A percentile compares a stretch with the other conserved stretches of the same genome.
phyloP scores from a whole-genome alignment of 2,329 filamentous ascomycete genomes.

The Elsinoe batatas region DNA sequence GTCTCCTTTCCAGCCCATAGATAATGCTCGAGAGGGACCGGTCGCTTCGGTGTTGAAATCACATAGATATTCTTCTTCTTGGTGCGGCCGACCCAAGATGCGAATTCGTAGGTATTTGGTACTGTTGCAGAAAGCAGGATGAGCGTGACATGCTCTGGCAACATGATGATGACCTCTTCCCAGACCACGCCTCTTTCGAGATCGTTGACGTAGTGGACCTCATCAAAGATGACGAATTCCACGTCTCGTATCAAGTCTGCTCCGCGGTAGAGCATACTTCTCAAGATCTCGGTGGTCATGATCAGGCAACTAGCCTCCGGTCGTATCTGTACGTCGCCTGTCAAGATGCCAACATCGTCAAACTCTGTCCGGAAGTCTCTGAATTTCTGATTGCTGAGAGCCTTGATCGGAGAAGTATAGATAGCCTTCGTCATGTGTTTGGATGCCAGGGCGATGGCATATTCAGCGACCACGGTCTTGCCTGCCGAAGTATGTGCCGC shows the following conservation, averaged over 20 bases:
- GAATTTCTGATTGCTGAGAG: conserved; percentile 97
- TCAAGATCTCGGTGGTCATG: conserved; percentile 97
- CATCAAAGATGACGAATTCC: conserved; percentile 97
- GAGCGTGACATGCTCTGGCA: conserved; percentile 90
- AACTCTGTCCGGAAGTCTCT: conserved; percentile 85
- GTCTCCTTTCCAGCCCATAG: conserved; percentile 91
- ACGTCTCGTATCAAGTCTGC: conserved; percentile 94
- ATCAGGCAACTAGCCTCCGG: conserved; percentile 96
- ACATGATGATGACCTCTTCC: conserved; percentile 99
- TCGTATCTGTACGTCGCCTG: conserved; percentile 95
- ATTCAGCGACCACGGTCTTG: conserved; percentile 96
- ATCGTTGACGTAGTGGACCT: conserved; percentile 98
- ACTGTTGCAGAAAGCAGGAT: conserved; percentile 94
- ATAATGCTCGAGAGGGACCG: conserved; percentile 90
- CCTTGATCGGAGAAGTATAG: conserved; percentile 97
- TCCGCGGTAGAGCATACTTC: conserved; percentile 95
- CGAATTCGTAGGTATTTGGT: conserved; percentile 94
- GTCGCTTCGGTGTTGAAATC: conserved; percentile 91
- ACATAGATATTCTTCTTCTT: conserved; percentile 99
- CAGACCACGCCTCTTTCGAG: conserved; percentile 92
- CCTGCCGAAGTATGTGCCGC: conserved; percentile 95
- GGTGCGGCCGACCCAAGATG: conserved; percentile 93
- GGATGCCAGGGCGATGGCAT: conserved; percentile 90
- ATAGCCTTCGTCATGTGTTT: conserved; percentile 99
- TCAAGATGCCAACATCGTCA: conserved; percentile 92